Base-by-base conservation (phyloP, 177 flowering plant genomes). In the Telopea speciosissima region DNA sequence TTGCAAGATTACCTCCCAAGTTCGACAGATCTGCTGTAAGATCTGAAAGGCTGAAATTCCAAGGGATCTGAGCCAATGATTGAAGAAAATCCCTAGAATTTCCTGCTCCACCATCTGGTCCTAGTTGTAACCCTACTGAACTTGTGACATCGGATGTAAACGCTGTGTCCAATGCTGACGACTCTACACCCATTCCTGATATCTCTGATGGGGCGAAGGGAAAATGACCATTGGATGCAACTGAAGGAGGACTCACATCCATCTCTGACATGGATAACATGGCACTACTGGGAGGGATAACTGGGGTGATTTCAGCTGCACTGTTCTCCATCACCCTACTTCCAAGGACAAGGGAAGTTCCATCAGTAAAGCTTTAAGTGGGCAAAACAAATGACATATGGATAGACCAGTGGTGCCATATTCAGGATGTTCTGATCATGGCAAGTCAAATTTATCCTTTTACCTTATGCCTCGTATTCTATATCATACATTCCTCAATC, bases 221-320 rank as follows among this genome's bases (percentile, higher is more conserved):
- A 68, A 95, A 92, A 81, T 92, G 97, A n/a, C 97, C 97, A 80
- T 90, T 90, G n/a, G 97, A 95, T 70, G 96, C 90, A 62, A 83
- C 95, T 56, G 99, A 92, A 17, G 96, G 79, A 22, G 99, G 96
- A 82, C 99, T 95, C 45, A 90, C 82, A 40, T 92, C 83, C 90
- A 95, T 87, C 56, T 95, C 97, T 72, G 97, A 85, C 84, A 90
- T 83, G 72, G 92, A 80, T 74, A 96, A 86, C 85, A 89, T 86
- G 69, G 76, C 89, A 79, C 78, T 83, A 80, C 76, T 81, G 4
- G 82, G 90, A 31, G 91, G 89, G 70, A 88, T 78, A 60, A 74
- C 73, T 36, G 85, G 87, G 70, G 85, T 77, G 22, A 76, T 77
- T 64, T 83, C 89, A 73, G 85, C 76, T 33, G 80, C 77, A 68